phyloP scores from a whole-genome alignment of 768 basidiomycete species.

The Suillus occidentalis region DNA sequence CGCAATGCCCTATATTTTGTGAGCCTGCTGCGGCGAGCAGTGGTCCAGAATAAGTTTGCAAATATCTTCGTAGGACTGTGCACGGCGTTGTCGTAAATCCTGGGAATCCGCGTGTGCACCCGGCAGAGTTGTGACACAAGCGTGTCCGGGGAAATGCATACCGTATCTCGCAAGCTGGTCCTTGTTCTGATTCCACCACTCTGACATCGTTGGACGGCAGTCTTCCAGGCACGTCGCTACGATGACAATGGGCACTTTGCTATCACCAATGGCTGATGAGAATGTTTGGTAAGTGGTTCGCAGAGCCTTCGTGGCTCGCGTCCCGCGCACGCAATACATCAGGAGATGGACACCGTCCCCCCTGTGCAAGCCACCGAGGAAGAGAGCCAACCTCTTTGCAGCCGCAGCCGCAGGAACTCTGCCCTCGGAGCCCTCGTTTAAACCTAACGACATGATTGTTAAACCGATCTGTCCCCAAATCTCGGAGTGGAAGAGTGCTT shows the following conservation, averaged over 20 bases:
- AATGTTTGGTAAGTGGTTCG: constrained; percentile 24
- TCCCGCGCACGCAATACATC: constrained; percentile 29
- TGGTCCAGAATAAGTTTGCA: neutral
- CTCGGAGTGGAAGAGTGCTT: neutral
- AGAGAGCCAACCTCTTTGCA: constrained; percentile 23
- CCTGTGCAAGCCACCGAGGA: constrained; percentile 33
- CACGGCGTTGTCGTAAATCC: constrained; percentile 9
- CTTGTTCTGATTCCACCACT: constrained; percentile 38
- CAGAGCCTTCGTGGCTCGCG: constrained; percentile 18
- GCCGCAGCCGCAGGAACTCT: constrained; percentile 26
- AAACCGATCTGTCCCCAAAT: neutral
- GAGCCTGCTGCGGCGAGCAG: neutral
- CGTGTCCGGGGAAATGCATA: constrained; percentile 35
- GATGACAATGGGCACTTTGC: constrained; percentile 24
- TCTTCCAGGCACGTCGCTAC: constrained; percentile 31
- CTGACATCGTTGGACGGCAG: constrained; percentile 27
- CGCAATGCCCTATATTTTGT: neutral
- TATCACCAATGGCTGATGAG: constrained; percentile 25
- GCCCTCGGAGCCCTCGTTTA: constrained; percentile 32
- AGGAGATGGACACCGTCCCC: constrained; percentile 27
- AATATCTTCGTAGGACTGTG: neutral
- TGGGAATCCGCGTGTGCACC: neutral
- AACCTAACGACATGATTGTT: constrained; percentile 15
- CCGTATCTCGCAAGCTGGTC: constrained; percentile 23
- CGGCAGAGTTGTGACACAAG: constrained; percentile 34